phyloP scores from a whole-genome alignment of 2,329 filamentous ascomycete genomes.

The Apiospora phragmitis region DNA sequence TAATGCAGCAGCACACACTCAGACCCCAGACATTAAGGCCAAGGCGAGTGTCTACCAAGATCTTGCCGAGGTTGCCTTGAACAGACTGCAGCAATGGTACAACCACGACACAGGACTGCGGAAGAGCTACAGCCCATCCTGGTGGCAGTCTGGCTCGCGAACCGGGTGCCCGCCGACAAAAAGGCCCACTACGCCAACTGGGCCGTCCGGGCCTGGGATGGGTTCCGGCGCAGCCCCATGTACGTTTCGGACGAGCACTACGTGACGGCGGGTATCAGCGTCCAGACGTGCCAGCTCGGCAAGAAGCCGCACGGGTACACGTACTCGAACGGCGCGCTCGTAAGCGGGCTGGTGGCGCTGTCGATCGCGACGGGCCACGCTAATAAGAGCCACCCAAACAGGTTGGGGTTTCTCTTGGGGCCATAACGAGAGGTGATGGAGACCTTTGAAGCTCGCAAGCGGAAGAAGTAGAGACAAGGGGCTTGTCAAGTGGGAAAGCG shows the following conservation, averaged over 20 bases:
- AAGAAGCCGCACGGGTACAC: constrained; percentile 47
- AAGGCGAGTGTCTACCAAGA: background rate
- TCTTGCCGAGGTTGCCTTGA: constrained; percentile 24
- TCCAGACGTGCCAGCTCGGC: constrained; percentile 48
- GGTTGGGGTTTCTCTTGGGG: too few relatives aligned
- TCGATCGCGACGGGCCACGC: constrained; percentile 42
- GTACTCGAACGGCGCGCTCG: constrained; percentile 51
- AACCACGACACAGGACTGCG: constrained; percentile 53
- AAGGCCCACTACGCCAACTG: constrained; percentile 45
- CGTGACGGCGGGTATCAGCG: constrained; percentile 48
- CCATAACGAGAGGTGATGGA: too few relatives aligned
- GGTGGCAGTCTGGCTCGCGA: constrained; percentile 62
- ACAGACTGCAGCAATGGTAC: constrained; percentile 52
- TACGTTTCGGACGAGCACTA: constrained; percentile 49
- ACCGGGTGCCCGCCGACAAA: constrained; percentile 37
- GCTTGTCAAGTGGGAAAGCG: background rate
- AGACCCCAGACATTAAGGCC: background rate
- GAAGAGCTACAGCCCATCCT: constrained; percentile 47
- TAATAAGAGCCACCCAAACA: too few relatives aligned
- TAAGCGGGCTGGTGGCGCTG: constrained; percentile 54
- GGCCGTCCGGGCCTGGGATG: constrained; percentile 50
- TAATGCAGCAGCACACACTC: background rate
- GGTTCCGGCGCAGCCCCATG: constrained; percentile 40
- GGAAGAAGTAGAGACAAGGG: background rate
- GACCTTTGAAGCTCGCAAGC: constrained; percentile 23